These are phyloP conservation scores for Fusarium sp. DNA, from an alignment of 2,329 filamentous ascomycete genomes.

Conservation along the genomic window DNA sequence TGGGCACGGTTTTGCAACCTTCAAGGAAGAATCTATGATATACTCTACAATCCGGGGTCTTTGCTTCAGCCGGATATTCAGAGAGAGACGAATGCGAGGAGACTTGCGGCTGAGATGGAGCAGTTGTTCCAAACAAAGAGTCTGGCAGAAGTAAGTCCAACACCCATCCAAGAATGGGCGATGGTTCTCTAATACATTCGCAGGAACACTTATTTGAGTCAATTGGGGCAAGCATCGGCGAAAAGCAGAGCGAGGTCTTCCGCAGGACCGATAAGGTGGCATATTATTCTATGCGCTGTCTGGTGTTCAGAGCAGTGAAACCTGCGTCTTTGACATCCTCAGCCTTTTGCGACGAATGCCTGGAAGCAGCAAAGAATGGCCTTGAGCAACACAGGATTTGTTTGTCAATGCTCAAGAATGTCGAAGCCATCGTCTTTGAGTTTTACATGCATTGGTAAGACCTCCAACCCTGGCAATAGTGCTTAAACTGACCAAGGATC, in stretches of 20 bases:
- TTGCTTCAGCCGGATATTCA: neutral
- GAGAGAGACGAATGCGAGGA: neutral
- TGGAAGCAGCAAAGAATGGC: neutral
- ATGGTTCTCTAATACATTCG: fast-evolving
- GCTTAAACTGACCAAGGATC: fast-evolving
- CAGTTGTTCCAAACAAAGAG: neutral
- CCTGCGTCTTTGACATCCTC: neutral
- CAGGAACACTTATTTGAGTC: neutral
- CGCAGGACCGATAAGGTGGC: neutral
- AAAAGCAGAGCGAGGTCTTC: neutral
- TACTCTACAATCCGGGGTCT: neutral
- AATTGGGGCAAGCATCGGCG: neutral
- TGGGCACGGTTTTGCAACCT: neutral
- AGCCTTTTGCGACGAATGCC: neutral
- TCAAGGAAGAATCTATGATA: neutral
- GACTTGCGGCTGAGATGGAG: neutral
- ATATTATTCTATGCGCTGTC: constrained; percentile 1
- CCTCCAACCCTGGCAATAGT: fast-evolving
- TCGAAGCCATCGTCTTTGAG: neutral
- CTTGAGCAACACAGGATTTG: neutral
- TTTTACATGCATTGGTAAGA: constrained; percentile 8
- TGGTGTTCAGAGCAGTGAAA: neutral
- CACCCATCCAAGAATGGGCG: fast-evolving
- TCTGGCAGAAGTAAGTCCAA: neutral
- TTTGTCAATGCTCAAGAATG: neutral